Percentiles rank a stretch among this genome's conserved stretches.
Evolutionary conservation across 345 rosid species (phyloP).

Genomic region (Pistacia atlantica): DNA sequence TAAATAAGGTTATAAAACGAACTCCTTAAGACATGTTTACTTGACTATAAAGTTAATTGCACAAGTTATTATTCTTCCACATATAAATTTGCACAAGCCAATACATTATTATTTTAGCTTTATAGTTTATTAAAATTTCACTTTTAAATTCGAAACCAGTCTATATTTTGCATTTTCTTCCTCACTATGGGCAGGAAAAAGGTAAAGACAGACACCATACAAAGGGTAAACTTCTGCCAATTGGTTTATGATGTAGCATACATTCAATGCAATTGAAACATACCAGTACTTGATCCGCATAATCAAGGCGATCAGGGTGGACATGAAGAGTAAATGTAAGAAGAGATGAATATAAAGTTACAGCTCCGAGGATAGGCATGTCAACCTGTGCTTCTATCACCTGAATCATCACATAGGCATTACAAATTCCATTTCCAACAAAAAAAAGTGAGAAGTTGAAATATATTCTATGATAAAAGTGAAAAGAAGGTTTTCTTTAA

Average conservation of each 20-base stretch:
- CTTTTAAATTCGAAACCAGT: background rate
- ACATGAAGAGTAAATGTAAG: constrained; percentile 97
- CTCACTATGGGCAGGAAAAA: background rate
- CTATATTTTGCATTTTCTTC: background rate
- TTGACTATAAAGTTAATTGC: background rate
- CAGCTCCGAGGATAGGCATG: constrained; percentile 93
- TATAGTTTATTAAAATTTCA: background rate
- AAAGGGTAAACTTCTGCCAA: background rate
- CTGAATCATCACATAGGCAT: constrained; percentile 42
- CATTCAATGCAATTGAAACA: constrained; percentile 20
- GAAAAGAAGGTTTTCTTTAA: background rate
- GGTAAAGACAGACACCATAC: background rate
- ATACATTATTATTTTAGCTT: background rate
- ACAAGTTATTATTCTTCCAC: background rate
- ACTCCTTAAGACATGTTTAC: background rate
- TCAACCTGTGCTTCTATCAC: constrained; percentile 95
- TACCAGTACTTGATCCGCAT: constrained; percentile 99
- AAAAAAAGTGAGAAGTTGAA: background rate
- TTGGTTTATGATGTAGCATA: constrained; percentile 6
- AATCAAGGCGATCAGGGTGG: constrained; percentile 98
- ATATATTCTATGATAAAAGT: background rate
- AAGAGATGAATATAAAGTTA: constrained; percentile 93
- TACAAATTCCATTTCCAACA: constrained; percentile 7
- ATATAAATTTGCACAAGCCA: background rate
- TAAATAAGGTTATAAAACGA: background rate